phyloP scores from a whole-genome alignment of 371 early-diverging fungal species.

The Mortierella sp. region DNA sequence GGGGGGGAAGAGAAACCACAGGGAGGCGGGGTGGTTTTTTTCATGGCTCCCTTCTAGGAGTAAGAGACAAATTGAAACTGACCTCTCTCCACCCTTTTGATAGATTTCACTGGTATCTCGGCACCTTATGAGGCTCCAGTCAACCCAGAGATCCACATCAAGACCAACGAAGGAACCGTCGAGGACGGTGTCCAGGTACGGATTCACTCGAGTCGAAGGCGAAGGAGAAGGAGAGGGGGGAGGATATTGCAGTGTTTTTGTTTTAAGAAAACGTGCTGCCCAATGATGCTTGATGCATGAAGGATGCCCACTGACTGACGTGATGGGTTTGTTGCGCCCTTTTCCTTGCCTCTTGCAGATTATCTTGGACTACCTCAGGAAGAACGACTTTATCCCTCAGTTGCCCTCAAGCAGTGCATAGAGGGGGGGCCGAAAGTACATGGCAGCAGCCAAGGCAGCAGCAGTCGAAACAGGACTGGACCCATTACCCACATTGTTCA shows the following conservation, averaged over 20 bases:
- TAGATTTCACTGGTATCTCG: constrained; percentile 92
- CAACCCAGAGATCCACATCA: constrained; percentile 86
- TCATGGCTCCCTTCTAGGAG: too few species aligned
- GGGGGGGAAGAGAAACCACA: too few species aligned
- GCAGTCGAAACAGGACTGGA: too few species aligned
- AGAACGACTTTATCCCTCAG: constrained; percentile 40
- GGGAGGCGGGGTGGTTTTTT: too few species aligned
- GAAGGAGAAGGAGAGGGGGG: too few species aligned
- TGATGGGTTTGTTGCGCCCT: background rate
- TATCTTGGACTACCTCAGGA: constrained; percentile 47
- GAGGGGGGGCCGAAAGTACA: background rate
- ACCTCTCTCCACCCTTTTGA: background rate
- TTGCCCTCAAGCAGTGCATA: too few species aligned
- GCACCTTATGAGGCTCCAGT: constrained; percentile 92
- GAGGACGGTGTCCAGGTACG: constrained; percentile 71
- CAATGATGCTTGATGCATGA: too few species aligned
- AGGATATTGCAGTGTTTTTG: constrained; percentile 1
- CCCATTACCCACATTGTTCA: too few species aligned
- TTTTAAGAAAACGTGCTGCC: too few species aligned
- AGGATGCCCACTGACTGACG: too few species aligned
- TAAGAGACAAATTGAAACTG: too few species aligned
- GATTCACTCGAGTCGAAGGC: background rate
- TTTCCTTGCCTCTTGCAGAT: constrained; percentile 8
- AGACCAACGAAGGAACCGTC: constrained; percentile 78
- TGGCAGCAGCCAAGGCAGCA: too few species aligned